Percentiles rank a stretch among this genome's conserved stretches.
These are phyloP conservation scores for Pachyrhizus erosus DNA, from an alignment of 306 rosid species.

Conservation along the genomic window DNA sequence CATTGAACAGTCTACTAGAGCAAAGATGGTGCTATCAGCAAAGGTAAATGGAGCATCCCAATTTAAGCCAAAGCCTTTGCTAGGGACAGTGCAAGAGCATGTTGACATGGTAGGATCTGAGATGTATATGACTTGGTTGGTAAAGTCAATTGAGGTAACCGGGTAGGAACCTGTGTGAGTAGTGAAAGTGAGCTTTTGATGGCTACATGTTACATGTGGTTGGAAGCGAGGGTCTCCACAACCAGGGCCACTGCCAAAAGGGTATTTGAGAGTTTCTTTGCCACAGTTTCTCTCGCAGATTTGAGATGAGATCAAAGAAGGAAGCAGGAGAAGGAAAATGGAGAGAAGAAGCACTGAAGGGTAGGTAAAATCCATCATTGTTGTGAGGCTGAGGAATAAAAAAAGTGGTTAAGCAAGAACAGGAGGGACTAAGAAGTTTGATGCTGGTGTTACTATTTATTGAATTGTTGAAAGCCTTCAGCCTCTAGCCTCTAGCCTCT, in stretches of 20 bases:
- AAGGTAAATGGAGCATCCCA: conserved; percentile 77
- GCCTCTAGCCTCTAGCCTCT: not conserved
- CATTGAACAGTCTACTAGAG: conserved; percentile 68
- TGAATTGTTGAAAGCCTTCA: conserved; percentile 23
- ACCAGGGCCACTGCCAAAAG: conserved; percentile 75
- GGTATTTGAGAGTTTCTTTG: conserved; percentile 61
- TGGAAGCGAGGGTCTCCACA: conserved; percentile 82
- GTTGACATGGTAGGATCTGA: conserved; percentile 90
- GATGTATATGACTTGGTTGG: conserved; percentile 65
- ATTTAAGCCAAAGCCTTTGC: conserved; percentile 79
- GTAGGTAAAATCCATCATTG: conserved; percentile 41
- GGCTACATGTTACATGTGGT: conserved; percentile 60
- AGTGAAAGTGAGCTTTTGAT: conserved; percentile 63
- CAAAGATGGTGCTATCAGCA: conserved; percentile 65
- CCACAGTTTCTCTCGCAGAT: conserved; percentile 75
- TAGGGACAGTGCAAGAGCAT: conserved; percentile 67
- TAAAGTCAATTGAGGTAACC: conserved; percentile 69
- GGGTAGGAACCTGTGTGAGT: conserved; percentile 82
- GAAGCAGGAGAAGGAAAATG: conserved; percentile 45
- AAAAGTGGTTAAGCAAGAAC: conserved; percentile 9
- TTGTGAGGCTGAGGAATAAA: not conserved
- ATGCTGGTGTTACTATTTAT: conserved; percentile 37
- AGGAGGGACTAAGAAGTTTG: conserved; percentile 21
- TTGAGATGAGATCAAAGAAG: conserved; percentile 55
- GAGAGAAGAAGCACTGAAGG: conserved; percentile 38